phyloP scores from a whole-genome alignment of 441 rosid genomes.

The Mallotus japonicus region DNA sequence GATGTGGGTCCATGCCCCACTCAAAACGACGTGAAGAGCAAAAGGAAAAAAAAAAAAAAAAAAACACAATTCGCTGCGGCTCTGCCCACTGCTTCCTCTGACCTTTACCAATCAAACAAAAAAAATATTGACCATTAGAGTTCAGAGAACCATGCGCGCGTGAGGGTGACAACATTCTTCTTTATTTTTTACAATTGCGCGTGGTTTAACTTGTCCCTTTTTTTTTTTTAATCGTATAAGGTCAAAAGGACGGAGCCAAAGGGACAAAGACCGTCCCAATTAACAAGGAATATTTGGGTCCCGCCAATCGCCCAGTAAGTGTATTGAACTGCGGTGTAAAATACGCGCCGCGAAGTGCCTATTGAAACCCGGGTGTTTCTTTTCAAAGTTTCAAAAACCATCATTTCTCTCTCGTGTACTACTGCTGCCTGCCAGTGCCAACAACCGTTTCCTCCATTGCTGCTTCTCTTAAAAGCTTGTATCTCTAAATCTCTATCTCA shows the following conservation, averaged over 20 bases:
- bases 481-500: not conserved
- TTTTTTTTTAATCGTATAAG: not conserved
- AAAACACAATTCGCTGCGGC: not conserved
- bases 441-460: not conserved
- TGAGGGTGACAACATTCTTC: not conserved
- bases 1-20: slow-evolving; percentile 12
- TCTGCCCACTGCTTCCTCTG: not conserved
- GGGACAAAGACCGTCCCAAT: not conserved
- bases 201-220: not conserved
- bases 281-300: not conserved
- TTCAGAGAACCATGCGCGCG: slow-evolving; percentile 13
- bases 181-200: not conserved
- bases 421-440: not conserved
- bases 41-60: not conserved
- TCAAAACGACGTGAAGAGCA: slow-evolving; percentile 17
- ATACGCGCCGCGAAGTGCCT: not conserved
- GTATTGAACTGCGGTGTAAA: not conserved
- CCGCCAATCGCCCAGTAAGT: not conserved
- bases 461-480: slow-evolving; percentile 1
- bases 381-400: slow-evolving; percentile 4
- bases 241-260: not conserved
- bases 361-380: slow-evolving; percentile 3
- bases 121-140: not conserved
- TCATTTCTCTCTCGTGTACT: not conserved
- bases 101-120: slow-evolving; percentile 5